phyloP scores from a whole-genome alignment of 352 stramenopile species.

The Phytopythium ostracodes region DNA sequence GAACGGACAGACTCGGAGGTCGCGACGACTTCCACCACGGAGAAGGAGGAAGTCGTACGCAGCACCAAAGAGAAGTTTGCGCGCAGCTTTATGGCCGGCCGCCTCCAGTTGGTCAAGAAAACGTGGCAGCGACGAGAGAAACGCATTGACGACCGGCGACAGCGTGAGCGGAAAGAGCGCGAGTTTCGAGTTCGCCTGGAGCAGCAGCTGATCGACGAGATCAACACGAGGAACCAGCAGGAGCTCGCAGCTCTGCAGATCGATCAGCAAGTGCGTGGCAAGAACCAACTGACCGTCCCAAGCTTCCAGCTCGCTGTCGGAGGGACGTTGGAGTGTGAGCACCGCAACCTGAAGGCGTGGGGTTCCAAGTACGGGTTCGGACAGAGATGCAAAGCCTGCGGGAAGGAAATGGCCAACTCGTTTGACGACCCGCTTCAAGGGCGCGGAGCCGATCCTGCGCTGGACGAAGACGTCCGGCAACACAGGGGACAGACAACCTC shows the following conservation, averaged over 20 bases:
- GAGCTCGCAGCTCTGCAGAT: slow-evolving; percentile 26
- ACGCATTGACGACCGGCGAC: slow-evolving; percentile 37
- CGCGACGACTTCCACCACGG: background rate
- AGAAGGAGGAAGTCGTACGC: slow-evolving; percentile 16
- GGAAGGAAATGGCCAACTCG: slow-evolving; percentile 60
- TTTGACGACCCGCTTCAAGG: slow-evolving; percentile 49
- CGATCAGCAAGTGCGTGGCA: slow-evolving; percentile 20
- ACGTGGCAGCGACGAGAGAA: slow-evolving; percentile 68
- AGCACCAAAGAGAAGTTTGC: slow-evolving; percentile 55
- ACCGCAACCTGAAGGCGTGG: slow-evolving; percentile 60
- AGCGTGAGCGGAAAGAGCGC: slow-evolving; percentile 39
- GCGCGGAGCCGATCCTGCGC: slow-evolving; percentile 34
- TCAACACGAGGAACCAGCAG: slow-evolving; percentile 26
- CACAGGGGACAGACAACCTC: slow-evolving; percentile 47
- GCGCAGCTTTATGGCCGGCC: slow-evolving; percentile 44
- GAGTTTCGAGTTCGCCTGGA: slow-evolving; percentile 55
- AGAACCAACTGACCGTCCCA: slow-evolving; percentile 44
- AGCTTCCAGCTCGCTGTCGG: slow-evolving; percentile 45
- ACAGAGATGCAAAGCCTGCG: slow-evolving; percentile 55
- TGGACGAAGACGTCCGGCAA: slow-evolving; percentile 47
- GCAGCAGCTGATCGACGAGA: slow-evolving; percentile 30
- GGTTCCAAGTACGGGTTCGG: slow-evolving; percentile 57
- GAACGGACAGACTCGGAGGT: background rate
- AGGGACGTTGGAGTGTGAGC: slow-evolving; percentile 47
- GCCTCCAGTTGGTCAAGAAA: slow-evolving; percentile 56